A percentile compares a stretch with the other conserved stretches of the same genome.
phyloP scores from a whole-genome alignment of 495 filamentous ascomycete species.

The Usnea hakonensis region DNA sequence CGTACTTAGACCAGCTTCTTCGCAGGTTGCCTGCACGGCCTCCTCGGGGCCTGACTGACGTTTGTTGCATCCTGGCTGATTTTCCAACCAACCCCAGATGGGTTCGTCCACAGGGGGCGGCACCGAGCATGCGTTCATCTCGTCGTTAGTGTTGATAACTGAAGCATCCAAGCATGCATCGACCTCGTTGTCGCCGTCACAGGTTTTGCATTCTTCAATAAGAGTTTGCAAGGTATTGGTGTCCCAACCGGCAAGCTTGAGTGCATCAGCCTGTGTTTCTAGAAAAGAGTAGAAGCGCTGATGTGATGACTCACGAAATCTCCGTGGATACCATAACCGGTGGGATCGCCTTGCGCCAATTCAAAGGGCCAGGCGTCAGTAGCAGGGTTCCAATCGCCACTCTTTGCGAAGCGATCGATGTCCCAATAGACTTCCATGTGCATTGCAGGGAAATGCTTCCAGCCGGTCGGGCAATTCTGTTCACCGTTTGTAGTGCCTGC shows the following conservation, averaged over 20 bases:
- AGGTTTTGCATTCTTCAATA: neutral
- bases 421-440: constrained; percentile 28
- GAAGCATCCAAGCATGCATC: neutral
- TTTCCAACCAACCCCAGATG: constrained; percentile 1
- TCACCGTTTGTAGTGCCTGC: constrained; percentile 47
- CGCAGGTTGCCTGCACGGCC: neutral
- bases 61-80: constrained; percentile 1
- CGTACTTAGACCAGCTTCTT: neutral
- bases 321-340: constrained; percentile 49
- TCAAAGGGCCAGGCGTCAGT: constrained; percentile 10
- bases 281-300: neutral
- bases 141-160: neutral
- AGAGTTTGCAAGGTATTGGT: neutral
- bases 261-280: neutral
- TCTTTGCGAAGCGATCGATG: constrained; percentile 18
- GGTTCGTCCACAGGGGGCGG: neutral
- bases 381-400: constrained; percentile 24
- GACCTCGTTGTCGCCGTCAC: constrained; percentile 1
- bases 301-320: constrained; percentile 56
- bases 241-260: neutral
- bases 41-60: neutral
- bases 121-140: neutral
- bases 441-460: constrained; percentile 41
- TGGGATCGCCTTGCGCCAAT: constrained; percentile 37
- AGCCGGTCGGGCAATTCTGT: constrained; percentile 51